Percentiles rank a stretch among this genome's conserved stretches.
Evolutionary conservation across 2,329 filamentous ascomycete species (phyloP).

Genomic region (Apiospora pterosperma): DNA sequence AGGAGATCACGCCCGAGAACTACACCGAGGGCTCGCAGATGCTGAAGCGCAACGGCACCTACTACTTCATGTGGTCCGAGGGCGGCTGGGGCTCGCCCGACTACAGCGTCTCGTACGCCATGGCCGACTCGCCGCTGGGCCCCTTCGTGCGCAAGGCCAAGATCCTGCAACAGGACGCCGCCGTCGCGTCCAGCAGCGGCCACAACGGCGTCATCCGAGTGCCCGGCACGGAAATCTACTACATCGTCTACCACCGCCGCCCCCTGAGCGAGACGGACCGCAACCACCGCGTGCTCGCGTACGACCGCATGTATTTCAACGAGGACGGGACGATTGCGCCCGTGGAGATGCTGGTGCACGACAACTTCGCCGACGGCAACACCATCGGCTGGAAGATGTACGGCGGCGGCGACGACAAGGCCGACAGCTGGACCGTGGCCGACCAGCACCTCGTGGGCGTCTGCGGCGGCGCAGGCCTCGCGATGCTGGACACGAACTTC

Average conservation of each 20-base stretch:
- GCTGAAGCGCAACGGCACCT: constrained; percentile 37
- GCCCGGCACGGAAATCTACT: constrained; percentile 35
- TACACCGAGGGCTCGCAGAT: constrained; percentile 43
- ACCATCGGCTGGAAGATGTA: constrained; percentile 33
- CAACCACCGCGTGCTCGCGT: constrained; percentile 44
- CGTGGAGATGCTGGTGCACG: constrained; percentile 41
- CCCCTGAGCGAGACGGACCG: constrained; percentile 39
- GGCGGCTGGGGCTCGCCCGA: constrained; percentile 43
- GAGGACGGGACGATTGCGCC: constrained; percentile 29
- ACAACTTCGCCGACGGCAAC: constrained; percentile 37
- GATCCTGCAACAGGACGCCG: constrained; percentile 33
- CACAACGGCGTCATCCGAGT: constrained; percentile 39
- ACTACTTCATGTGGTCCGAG: constrained; percentile 44
- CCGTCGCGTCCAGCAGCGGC: constrained; percentile 33
- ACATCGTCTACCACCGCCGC: constrained; percentile 44
- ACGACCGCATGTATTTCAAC: constrained; percentile 46
- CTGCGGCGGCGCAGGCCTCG: not conserved
- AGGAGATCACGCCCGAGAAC: constrained; percentile 43
- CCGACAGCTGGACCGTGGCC: constrained; percentile 14
- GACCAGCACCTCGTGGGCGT: not conserved
- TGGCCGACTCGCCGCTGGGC: constrained; percentile 33
- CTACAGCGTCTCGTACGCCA: constrained; percentile 42
- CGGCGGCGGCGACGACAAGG: constrained; percentile 23
- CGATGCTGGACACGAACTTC: constrained; percentile 5
- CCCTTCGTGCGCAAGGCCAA: constrained; percentile 36